Conservation (phyloP, 345 rosid genomes). For the Cardamine resedifolia region DNA sequence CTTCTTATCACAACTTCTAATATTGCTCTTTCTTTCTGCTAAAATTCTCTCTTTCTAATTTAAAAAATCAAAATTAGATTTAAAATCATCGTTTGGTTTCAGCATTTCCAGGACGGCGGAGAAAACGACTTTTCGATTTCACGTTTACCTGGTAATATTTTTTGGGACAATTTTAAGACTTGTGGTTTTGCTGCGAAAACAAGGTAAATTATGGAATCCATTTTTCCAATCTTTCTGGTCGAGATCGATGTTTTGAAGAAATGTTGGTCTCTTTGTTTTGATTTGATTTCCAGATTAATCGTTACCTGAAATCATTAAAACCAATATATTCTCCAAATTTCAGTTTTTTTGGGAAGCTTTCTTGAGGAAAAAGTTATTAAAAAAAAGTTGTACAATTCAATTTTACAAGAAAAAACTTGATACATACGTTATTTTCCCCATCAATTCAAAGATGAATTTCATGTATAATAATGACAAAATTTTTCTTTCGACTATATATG, state of each 20-base stretch:
- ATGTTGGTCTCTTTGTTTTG: background rate
- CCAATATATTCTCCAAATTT: too few relatives aligned
- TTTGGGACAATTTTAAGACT: background rate
- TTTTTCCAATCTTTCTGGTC: background rate
- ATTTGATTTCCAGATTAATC: background rate
- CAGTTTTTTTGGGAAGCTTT: slow-evolving; percentile 11
- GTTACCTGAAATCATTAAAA: background rate
- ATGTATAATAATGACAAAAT: background rate
- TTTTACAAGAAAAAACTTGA: slow-evolving; percentile 10
- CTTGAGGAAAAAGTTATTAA: slow-evolving; percentile 5
- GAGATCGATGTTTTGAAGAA: background rate
- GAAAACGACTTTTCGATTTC: slow-evolving; percentile 19
- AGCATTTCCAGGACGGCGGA: slow-evolving; percentile 16
- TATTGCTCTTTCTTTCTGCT: slow-evolving; percentile 15
- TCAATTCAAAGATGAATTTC: background rate
- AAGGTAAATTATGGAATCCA: background rate
- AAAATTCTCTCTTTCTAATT: slow-evolving; percentile 24
- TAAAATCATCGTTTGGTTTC: slow-evolving; percentile 14
- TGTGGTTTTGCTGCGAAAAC: background rate
- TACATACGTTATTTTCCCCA: slow-evolving; percentile 5
- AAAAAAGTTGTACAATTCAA: background rate
- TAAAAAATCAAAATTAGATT: background rate
- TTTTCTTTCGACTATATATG: background rate
- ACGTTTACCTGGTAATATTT: slow-evolving; percentile 24
- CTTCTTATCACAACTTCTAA: slow-evolving; percentile 21